Evolutionary conservation across 225 moss, liverwort and hornwort species (phyloP), one percentile per base, ranked within the genome.

Genomic region (Pleurozium schreberi): DNA sequence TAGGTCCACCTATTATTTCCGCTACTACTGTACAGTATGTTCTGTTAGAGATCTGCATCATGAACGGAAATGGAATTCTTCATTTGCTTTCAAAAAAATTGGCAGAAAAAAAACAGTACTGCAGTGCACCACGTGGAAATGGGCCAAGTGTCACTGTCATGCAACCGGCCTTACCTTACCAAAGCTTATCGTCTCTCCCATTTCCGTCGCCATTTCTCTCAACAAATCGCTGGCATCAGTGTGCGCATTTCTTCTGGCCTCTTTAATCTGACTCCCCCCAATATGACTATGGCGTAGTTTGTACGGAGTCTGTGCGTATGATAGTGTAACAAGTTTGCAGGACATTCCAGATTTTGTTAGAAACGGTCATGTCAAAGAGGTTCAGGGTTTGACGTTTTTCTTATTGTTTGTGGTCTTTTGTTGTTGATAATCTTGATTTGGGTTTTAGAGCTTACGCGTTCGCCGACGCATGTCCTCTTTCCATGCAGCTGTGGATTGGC

Each of bases 81-180:
- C 60, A 34, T 85, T 59, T 26, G 34, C 33, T 58, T 12, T 26
- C 5, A 8, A 38, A 66, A 50, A 50, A 27, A 27, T 50, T 66
- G 34, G 26, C 25, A 59, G 7, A 59, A 59, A 18, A 42, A 31
- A 26, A 23, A 33, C 26, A 12, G 34, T 38, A 61, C 75, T 19
- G 86, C 61, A 60, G 25, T 14, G 86, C 75, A 47, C 57, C 89
- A 89, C 89, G 50, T 87, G 89, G 75, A 25, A 10, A 25, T 5
- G 8, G 85, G 40, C 91, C 89, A 92, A 88, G 87, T 92, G 92
- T 90, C 89, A 65, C 68, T 52, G 59, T 53, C 81, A 89, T 85
- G 92, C 80, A 62, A 16, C 47, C 45, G 38, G 40, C 31, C 60
- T 71, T 25, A 19, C 36, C 60, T 71, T 31, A 19, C 55, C 47